Evolutionary conservation across 2,329 filamentous ascomycete genomes (phyloP).

Genomic region (Mariannaea sp.): DNA sequence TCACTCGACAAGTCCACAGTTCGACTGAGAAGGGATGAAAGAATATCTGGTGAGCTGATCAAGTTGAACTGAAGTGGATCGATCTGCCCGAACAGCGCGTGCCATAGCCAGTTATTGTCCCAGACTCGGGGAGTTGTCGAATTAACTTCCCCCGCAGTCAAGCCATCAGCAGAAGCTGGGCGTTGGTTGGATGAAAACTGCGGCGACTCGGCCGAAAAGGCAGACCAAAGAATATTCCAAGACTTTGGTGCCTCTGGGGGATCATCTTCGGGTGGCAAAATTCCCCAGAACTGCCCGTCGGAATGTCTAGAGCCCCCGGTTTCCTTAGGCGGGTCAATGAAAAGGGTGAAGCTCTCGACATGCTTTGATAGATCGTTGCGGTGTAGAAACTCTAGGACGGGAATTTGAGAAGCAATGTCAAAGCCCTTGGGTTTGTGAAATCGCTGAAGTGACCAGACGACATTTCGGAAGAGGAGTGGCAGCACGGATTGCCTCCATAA

Average conservation of each 20-base stretch:
- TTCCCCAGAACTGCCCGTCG: slow-evolving; percentile 36
- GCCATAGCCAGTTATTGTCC: slow-evolving; percentile 58
- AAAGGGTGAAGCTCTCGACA: slow-evolving; percentile 49
- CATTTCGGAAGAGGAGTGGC: slow-evolving; percentile 63
- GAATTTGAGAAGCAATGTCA: slow-evolving; percentile 39
- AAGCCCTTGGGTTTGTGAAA: slow-evolving; percentile 34
- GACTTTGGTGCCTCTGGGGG: slow-evolving; percentile 24
- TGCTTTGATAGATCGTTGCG: slow-evolving; percentile 45
- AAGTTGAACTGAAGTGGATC: slow-evolving; percentile 60
- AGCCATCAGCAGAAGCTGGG: background rate
- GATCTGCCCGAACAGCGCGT: slow-evolving; percentile 56
- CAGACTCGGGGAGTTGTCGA: slow-evolving; percentile 20
- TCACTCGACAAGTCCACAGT: slow-evolving; percentile 60
- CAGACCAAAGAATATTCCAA: slow-evolving; percentile 37
- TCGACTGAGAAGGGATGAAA: slow-evolving; percentile 64
- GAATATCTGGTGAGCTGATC: slow-evolving; percentile 63
- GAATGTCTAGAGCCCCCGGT: slow-evolving; percentile 35
- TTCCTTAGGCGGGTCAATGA: slow-evolving; percentile 41
- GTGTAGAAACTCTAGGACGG: slow-evolving; percentile 47
- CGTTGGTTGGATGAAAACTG: background rate
- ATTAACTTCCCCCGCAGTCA: slow-evolving; percentile 27
- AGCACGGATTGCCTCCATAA: slow-evolving; percentile 57
- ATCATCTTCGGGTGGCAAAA: slow-evolving; percentile 37
- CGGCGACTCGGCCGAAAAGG: slow-evolving; percentile 15
- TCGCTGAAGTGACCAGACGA: slow-evolving; percentile 47